phyloP scores from a whole-genome alignment of 2,329 filamentous ascomycete genomes.

The Colletotrichum echinochloae region DNA sequence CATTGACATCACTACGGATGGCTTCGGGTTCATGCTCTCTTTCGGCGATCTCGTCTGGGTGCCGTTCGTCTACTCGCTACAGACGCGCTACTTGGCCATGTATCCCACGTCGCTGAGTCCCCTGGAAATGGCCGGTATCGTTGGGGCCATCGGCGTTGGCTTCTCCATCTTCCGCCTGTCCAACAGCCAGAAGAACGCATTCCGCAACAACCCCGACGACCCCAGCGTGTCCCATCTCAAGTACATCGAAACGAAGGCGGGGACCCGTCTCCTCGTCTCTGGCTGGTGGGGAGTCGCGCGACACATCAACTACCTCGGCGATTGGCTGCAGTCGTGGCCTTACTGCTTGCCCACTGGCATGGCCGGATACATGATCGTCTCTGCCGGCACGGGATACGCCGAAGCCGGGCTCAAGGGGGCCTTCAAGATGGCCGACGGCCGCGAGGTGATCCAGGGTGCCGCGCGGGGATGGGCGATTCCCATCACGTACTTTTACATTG shows the following conservation, averaged over 20 bases:
- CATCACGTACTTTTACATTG: slow-evolving; percentile 93
- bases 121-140: slow-evolving; percentile 71
- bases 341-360: slow-evolving; percentile 89
- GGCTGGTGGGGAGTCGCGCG: slow-evolving; percentile 95
- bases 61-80: slow-evolving; percentile 87
- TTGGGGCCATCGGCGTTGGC: slow-evolving; percentile 76
- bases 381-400: slow-evolving; percentile 60
- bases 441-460: slow-evolving; percentile 76
- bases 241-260: slow-evolving; percentile 86
- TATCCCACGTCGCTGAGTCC: slow-evolving; percentile 85
- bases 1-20: slow-evolving; percentile 93
- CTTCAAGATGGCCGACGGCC: slow-evolving; percentile 68
- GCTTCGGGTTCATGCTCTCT: slow-evolving; percentile 94
- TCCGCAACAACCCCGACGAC: slow-evolving; percentile 88
- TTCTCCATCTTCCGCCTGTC: slow-evolving; percentile 94
- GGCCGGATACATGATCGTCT: slow-evolving; percentile 81
- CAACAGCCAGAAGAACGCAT: slow-evolving; percentile 95
- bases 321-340: slow-evolving; percentile 94
- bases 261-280: slow-evolving; percentile 82
- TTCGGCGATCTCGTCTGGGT: slow-evolving; percentile 96
- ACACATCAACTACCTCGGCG: slow-evolving; percentile 96
- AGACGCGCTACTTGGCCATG: slow-evolving; percentile 85
- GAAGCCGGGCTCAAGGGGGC: slow-evolving; percentile 63
- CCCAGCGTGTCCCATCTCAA: slow-evolving; percentile 82
- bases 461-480: slow-evolving; percentile 86